Evolutionary conservation across 352 stramenopile species (phyloP).

Genomic region (Phytophthora agathidicida): DNA sequence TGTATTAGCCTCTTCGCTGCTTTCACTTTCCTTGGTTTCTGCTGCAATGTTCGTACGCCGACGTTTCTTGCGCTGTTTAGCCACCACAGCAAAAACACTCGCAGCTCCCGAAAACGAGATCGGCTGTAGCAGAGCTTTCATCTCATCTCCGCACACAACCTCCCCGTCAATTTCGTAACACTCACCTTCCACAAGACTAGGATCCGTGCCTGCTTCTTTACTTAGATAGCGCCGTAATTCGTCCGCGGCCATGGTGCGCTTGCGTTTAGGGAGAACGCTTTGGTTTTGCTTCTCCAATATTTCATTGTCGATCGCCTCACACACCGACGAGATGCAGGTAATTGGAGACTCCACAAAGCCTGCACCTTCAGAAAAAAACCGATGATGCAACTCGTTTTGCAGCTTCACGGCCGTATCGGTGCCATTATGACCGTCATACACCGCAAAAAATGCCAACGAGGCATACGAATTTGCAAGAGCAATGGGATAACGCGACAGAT

Average conservation of each 20-base stretch:
- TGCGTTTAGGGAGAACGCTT: constrained; percentile 69
- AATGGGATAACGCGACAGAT: constrained; percentile 47
- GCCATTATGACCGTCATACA: constrained; percentile 92
- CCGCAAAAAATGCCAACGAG: constrained; percentile 79
- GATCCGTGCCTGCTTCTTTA: constrained; percentile 5
- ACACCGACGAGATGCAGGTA: constrained; percentile 59
- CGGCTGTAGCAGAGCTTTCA: constrained; percentile 61
- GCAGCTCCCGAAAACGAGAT: constrained; percentile 89
- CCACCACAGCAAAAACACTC: constrained; percentile 67
- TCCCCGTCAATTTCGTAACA: constrained; percentile 48
- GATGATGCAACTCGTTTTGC: constrained; percentile 81
- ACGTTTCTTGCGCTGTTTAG: constrained; percentile 51
- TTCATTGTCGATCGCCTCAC: constrained; percentile 71
- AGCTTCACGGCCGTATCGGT: constrained; percentile 78
- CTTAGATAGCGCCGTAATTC: constrained; percentile 36
- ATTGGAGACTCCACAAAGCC: constrained; percentile 59
- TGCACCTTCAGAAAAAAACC: constrained; percentile 61
- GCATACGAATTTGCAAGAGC: constrained; percentile 41
- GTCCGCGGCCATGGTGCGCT: constrained; percentile 54
- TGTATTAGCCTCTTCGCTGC: background rate
- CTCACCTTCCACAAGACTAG: constrained; percentile 38
- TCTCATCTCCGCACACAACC: constrained; percentile 45
- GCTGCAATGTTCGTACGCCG: constrained; percentile 14
- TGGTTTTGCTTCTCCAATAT: constrained; percentile 81
- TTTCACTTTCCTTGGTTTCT: constrained; percentile 9